Base-by-base conservation (phyloP, 1,284 basidiomycete genomes). In the Clitocybe nebularis region DNA sequence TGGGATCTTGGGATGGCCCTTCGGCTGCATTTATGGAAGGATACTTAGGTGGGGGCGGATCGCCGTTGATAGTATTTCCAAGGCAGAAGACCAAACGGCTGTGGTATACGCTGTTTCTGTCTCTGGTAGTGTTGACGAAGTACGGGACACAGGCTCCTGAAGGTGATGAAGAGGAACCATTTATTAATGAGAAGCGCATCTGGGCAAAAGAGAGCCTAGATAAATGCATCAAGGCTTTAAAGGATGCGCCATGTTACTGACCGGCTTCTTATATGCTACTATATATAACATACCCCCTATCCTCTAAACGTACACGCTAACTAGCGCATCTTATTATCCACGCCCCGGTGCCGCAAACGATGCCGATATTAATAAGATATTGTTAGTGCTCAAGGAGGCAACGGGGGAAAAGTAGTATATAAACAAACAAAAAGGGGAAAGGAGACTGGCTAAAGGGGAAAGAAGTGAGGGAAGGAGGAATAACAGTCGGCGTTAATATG, bases 71-170 rank as follows among this genome's bases (percentile, higher is more conserved):
- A 6, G 54, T 74, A n/a, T 80, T 82, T 45, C 60, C 70, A 4
- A 64, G 80, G 34, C 80, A 83, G 60, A 68, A 63, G 56, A 82
- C 84, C 39, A 88, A 88, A 60, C 63, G 81, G 46, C 48, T 79
- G 30, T 87, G 84, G 84, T 87, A 87, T 55, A 77, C 75, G n/a
- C 55, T 84, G 5, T 85, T 81, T 57, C 57, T 80, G 44, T 75
- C 78, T 2, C 54, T 85, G 33, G 52, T 75, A 1, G 64, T 77
- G 10, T 54, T 83, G 51, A 58, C 67, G 14, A 68, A 74, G 44
- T 60, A 61, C 22, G 47, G 54, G 6, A 36, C 48, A 22, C 14
- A 39, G 29, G 33, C 40, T 1, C 49, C 24, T 13, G 44, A 40
- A 9, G 40, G 32, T 32, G 37, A 48, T 3, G 47, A 36, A 14